These are phyloP conservation scores for Hypoxylon sp. DNA, from an alignment of 2,329 filamentous ascomycete genomes.

Conservation along the genomic window DNA sequence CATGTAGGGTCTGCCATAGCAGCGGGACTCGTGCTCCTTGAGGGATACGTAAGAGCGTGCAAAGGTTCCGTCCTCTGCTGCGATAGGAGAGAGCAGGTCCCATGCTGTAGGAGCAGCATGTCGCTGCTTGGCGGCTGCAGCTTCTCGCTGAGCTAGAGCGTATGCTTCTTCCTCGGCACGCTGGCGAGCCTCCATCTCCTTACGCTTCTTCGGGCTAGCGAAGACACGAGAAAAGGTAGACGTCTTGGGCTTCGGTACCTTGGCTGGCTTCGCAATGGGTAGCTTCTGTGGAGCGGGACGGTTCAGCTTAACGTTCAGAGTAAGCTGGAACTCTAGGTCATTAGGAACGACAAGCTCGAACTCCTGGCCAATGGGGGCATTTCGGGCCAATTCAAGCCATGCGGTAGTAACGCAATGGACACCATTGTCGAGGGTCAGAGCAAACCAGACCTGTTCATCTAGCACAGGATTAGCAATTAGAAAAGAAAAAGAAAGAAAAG, in stretches of 20 bases:
- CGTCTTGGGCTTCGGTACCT: constrained; percentile 76
- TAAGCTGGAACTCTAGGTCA: constrained; percentile 98
- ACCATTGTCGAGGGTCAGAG: too few relatives aligned
- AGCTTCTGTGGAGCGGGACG: constrained; percentile 74
- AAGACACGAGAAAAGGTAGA: constrained; percentile 93
- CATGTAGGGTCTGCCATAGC: constrained; percentile 87
- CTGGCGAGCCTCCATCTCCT: constrained; percentile 88
- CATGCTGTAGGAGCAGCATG: constrained; percentile 78
- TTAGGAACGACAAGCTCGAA: constrained; percentile 98
- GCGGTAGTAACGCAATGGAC: constrained; percentile 97
- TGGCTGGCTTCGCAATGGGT: constrained; percentile 67
- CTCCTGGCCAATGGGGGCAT: constrained; percentile 95
- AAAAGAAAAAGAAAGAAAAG: background rate
- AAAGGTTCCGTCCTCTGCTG: constrained; percentile 93
- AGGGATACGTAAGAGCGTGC: constrained; percentile 93
- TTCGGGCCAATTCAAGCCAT: constrained; percentile 91
- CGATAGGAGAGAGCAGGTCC: constrained; percentile 87
- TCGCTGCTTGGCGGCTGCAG: constrained; percentile 71
- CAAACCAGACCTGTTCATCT: constrained; percentile 69
- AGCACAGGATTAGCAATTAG: constrained; percentile 36
- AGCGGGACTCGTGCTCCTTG: constrained; percentile 88
- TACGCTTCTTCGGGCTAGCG: constrained; percentile 94
- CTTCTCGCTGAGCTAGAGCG: constrained; percentile 72
- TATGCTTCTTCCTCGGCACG: constrained; percentile 84
- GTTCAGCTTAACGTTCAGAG: constrained; percentile 92